Base-by-base conservation (phyloP, 768 basidiomycete genomes). In the Lentinula raphanica region DNA sequence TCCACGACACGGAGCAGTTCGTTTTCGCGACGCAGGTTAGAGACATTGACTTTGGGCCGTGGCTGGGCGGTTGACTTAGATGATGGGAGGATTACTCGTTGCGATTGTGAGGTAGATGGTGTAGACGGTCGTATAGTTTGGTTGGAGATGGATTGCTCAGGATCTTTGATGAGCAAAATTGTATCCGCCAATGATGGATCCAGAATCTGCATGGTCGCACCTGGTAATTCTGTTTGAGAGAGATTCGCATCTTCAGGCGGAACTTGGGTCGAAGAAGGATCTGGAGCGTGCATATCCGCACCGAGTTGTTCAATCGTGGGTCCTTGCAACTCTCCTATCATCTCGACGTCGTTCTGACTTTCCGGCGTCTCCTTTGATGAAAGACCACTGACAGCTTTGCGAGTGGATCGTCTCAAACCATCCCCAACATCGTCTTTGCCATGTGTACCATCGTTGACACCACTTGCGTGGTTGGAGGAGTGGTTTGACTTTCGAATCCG, bases 11-110 rank as follows among this genome's bases (percentile, higher is more conserved):
- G 83, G 56, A 85, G 66, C 49, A 94, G 68, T 68, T 94, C 92
- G 60, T 88, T 90, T 72, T 94, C 90, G 21, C 92, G 83, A 3
- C 90, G 83, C 40, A 91, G 73, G 58, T 87, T 79, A 15, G 92
- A 90, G 25, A 94, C 82, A 62, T 93, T 94, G 49, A 83, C 75
- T 60, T 79, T 81, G 28, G 72, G 40, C 28, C 56, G 35, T 11
- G 46, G 40, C n/a, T 28, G 46, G 59, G 27, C 28, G 13, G 42
- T 46, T 48, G 56, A 5, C 12, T 42, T 46, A 6, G 56, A 40
- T 21, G 17, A 31, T 29, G 45, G 11, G 17, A n/a, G 11, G 32
- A 11, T 32, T 21, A 39, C 21, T n/a, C 29, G 29, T 15, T 21
- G 36, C 9, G 36, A 11, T 15, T 21, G 36, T 9, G 36, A 11